A percentile compares a stretch with the other conserved stretches of the same genome.
These are phyloP conservation scores for Pythium myriotylum DNA, from an alignment of 352 stramenopile species.

Conservation along the genomic window DNA sequence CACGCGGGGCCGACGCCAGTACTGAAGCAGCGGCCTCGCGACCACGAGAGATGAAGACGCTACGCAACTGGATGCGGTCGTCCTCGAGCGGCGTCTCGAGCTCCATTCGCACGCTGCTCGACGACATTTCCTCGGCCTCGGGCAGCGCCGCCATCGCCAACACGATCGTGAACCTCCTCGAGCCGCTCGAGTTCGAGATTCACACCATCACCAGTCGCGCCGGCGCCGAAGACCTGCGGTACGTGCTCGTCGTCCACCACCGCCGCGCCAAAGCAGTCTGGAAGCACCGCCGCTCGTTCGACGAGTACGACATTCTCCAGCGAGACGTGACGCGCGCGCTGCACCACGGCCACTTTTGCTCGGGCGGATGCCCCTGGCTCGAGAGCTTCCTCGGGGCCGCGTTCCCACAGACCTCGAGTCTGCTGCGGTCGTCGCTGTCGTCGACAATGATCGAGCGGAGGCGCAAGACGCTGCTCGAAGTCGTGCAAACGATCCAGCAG, in stretches of 20 bases:
- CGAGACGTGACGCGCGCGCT: conserved; percentile 36
- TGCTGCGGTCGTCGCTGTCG: conserved; percentile 18
- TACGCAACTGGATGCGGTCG: conserved; percentile 3
- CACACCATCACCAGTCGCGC: not conserved
- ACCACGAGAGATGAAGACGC: not conserved
- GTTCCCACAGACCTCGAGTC: conserved; percentile 37
- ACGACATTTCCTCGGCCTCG: conserved; percentile 1
- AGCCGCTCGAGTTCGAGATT: conserved; percentile 26
- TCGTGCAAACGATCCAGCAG: conserved; percentile 41
- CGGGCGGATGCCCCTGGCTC: conserved; percentile 53
- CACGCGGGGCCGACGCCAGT: not conserved
- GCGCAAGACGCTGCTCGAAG: conserved; percentile 34
- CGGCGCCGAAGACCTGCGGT: conserved; percentile 39
- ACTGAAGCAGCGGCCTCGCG: not conserved
- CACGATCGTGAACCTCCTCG: conserved; percentile 19
- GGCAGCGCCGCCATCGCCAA: not conserved
- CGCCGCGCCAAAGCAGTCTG: conserved; percentile 29
- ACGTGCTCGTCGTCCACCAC: conserved; percentile 48
- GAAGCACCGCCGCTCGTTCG: conserved; percentile 46
- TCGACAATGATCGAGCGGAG: conserved; percentile 31
- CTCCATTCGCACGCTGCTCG: conserved; percentile 13
- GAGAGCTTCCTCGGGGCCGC: conserved; percentile 48
- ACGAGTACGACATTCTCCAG: conserved; percentile 51
- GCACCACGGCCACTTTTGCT: conserved; percentile 58
- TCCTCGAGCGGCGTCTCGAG: conserved; percentile 3